Conservation (phyloP, 225 moss, liverwort and hornwort genomes). For the Takakia lepidozioides region DNA sequence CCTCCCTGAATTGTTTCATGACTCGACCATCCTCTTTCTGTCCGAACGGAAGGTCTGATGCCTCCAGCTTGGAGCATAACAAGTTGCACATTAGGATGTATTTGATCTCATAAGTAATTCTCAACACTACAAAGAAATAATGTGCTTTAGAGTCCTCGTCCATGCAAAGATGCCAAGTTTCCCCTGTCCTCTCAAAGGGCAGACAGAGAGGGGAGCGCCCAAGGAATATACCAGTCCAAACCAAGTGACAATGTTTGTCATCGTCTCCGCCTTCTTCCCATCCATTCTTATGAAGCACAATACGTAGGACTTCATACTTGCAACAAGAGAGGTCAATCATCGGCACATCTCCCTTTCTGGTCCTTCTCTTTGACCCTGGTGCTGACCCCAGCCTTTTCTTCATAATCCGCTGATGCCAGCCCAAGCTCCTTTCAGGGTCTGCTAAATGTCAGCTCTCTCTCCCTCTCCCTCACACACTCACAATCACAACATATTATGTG, state of each 20-base stretch:
- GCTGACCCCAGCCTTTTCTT: slow-evolving; percentile 21
- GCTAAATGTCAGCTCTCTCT: too few relatives aligned
- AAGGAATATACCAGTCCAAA: slow-evolving; percentile 74
- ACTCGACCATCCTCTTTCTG: too few relatives aligned
- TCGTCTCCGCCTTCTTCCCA: slow-evolving; percentile 87
- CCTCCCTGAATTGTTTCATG: too few relatives aligned
- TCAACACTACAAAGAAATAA: background rate
- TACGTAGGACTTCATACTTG: slow-evolving; percentile 75
- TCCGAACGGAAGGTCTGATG: slow-evolving; percentile 4
- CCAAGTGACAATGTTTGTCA: slow-evolving; percentile 74
- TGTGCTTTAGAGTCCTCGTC: too few relatives aligned
- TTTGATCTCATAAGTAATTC: too few relatives aligned
- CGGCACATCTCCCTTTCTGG: slow-evolving; percentile 40
- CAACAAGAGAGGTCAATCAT: slow-evolving; percentile 86
- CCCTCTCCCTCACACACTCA: too few relatives aligned
- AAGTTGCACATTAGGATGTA: slow-evolving; percentile 3
- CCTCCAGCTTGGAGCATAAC: slow-evolving; percentile 6
- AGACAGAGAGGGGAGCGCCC: background rate
- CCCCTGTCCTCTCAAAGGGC: too few relatives aligned
- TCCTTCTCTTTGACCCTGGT: slow-evolving; percentile 18
- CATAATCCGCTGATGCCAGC: slow-evolving; percentile 30
- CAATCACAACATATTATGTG: too few relatives aligned
- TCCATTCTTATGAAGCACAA: slow-evolving; percentile 62
- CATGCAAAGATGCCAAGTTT: too few relatives aligned
- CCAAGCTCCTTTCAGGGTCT: slow-evolving; percentile 1